Conservation (phyloP, 495 filamentous ascomycete species). For the Annulohypoxylon maeteangense region DNA sequence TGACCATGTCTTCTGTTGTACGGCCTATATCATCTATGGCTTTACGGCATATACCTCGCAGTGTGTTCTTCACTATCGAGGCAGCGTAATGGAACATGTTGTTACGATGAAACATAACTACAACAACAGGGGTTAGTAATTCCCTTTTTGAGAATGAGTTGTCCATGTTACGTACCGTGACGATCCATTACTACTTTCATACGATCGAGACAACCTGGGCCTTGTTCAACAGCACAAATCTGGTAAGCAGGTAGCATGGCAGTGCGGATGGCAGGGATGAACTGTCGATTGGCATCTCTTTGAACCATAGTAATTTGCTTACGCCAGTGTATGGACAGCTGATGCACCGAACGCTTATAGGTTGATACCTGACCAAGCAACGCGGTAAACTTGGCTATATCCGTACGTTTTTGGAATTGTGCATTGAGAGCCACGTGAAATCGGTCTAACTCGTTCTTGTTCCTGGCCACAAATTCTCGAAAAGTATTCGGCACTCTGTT, state of each 20-base stretch:
- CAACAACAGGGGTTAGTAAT: too few species aligned
- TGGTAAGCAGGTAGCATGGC: slow-evolving; percentile 63
- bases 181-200: slow-evolving; percentile 69
- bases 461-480: slow-evolving; percentile 16
- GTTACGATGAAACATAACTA: too few species aligned
- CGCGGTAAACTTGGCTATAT: slow-evolving; percentile 42
- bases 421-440: slow-evolving; percentile 54
- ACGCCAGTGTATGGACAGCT: slow-evolving; percentile 46
- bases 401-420: slow-evolving; percentile 31
- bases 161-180: slow-evolving; percentile 38
- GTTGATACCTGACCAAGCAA: slow-evolving; percentile 55
- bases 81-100: too few species aligned
- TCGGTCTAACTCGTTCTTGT: slow-evolving; percentile 36
- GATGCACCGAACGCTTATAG: slow-evolving; percentile 54
- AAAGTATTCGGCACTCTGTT: slow-evolving; percentile 43
- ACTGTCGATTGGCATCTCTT: slow-evolving; percentile 66
- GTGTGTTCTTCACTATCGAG: too few species aligned
- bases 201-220: slow-evolving; percentile 60
- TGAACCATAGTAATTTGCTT: slow-evolving; percentile 57
- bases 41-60: too few species aligned
- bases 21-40: too few species aligned
- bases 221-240: slow-evolving; percentile 58
- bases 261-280: slow-evolving; percentile 61
- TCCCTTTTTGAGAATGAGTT: too few species aligned
- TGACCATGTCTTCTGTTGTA: too few species aligned